Conservation (phyloP, 2,329 filamentous ascomycete species). For the Torrubiellomyces zombiae region DNA sequence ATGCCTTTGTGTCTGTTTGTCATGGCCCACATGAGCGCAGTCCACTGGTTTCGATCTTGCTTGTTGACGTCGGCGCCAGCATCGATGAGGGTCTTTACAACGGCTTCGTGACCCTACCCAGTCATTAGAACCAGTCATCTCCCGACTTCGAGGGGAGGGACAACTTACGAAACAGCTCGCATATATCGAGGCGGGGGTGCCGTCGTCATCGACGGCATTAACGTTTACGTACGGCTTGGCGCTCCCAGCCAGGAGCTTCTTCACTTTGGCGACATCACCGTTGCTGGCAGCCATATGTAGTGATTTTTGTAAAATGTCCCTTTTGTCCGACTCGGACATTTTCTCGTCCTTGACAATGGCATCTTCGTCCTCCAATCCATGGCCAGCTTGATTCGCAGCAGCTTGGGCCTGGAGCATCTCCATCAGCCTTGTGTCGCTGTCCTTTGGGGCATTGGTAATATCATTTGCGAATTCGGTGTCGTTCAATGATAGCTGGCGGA, state of each 20-base stretch:
- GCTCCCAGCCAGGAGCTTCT: constrained; percentile 56
- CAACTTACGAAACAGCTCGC: constrained; percentile 84
- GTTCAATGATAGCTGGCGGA: constrained; percentile 66
- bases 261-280: constrained; percentile 71
- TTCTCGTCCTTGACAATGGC: constrained; percentile 59
- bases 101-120: constrained; percentile 64
- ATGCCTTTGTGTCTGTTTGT: constrained; percentile 95
- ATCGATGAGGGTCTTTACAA: constrained; percentile 68
- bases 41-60: constrained; percentile 95
- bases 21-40: constrained; percentile 98
- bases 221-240: constrained; percentile 66
- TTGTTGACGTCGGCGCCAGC: constrained; percentile 80
- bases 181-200: constrained; percentile 91
- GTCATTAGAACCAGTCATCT: constrained; percentile 2
- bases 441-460: constrained; percentile 36
- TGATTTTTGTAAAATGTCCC: constrained; percentile 64
- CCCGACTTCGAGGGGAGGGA: constrained; percentile 1
- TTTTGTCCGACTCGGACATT: constrained; percentile 61
- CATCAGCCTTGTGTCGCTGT: constrained; percentile 78
- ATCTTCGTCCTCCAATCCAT: constrained; percentile 62
- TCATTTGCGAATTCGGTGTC: constrained; percentile 57
- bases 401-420: constrained; percentile 93
- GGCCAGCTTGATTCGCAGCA: constrained; percentile 60
- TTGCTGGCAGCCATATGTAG: constrained; percentile 95
- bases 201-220: constrained; percentile 80